Evolutionary conservation across 352 stramenopile species (phyloP), one percentile per base, ranked within the genome.

Genomic region (Globisporangium middletonii): DNA sequence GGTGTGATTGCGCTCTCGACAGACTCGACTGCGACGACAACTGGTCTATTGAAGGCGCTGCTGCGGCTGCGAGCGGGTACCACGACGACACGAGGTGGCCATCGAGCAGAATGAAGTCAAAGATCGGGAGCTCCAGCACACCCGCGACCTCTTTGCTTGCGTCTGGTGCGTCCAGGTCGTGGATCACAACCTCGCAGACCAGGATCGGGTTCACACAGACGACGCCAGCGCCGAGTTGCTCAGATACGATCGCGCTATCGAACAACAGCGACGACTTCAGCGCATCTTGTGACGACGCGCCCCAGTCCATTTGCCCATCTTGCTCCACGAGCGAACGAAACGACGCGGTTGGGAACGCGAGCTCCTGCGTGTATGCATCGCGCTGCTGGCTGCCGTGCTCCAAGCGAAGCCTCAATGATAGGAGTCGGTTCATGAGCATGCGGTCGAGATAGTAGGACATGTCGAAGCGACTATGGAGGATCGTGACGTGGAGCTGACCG

Each of bases 101-200:
- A 35, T 77, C 70, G 27, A 71, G 56, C 6, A 84, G 43, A 7
- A 84, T 60, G 38, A 75, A 81, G 47, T 79, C 71, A 38, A 84
- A 80, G 12, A 84, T 54, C 7, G 71, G 74, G 26, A 81, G 50
- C 23, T 79, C 69, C 30, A 79, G 52, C 30, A 64, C 62, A 2
- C 65, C 73, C 1, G 75, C 3, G 2, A 50, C 30, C 7, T 59
- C 19, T 2, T 50, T 7, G 7, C 28, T 37, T 23, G 4, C 23
- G 9, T 5, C 19, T 3, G 19, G 2, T n/a, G 41, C 8, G 4
- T 54, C 49, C 4, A 11, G 12, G 26, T 60, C 48, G 19, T 38
- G 28, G n/a, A 68, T n/a, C 12, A 46, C 11, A n/a, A 75, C 50
- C 37, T 78, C 61, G 19, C 58, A 72, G 1, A 69, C 50, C 9